phyloP scores from a whole-genome alignment of 2,329 filamentous ascomycete genomes.

The Fusarium cyanostomum region DNA sequence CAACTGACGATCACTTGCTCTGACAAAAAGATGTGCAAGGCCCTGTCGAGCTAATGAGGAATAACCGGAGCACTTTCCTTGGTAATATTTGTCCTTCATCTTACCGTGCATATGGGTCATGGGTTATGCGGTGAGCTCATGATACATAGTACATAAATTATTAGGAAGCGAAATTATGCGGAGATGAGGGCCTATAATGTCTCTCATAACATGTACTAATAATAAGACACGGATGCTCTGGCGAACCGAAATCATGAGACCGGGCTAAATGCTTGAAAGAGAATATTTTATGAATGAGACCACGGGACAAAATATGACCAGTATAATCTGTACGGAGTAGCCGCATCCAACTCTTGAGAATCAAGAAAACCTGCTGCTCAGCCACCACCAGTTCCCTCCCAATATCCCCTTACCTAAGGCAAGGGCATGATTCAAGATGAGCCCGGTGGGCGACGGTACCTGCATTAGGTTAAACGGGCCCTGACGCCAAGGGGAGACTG shows the following conservation, averaged over 20 bases:
- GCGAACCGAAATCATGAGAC: constrained; percentile 1
- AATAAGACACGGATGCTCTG: constrained; percentile 14
- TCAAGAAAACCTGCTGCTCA: constrained; percentile 3
- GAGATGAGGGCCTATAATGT: constrained; percentile 20
- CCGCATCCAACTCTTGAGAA: constrained; percentile 8
- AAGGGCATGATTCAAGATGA: constrained; percentile 29
- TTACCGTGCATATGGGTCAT: constrained; percentile 38
- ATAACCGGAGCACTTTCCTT: constrained; percentile 8
- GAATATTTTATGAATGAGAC: constrained; percentile 16
- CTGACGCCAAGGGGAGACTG: constrained; percentile 11
- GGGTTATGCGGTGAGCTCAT: constrained; percentile 35
- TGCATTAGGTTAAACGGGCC: constrained; percentile 29
- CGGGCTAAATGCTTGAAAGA: not conserved
- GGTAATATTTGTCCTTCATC: constrained; percentile 33
- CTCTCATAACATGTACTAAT: constrained; percentile 9
- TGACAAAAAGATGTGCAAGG: constrained; percentile 21
- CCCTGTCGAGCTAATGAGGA: constrained; percentile 12
- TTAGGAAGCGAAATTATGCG: constrained; percentile 37
- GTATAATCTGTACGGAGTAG: too few species aligned
- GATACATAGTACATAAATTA: constrained; percentile 24
- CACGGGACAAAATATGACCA: constrained; percentile 23
- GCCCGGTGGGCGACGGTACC: constrained; percentile 23
- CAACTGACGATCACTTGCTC: not conserved
- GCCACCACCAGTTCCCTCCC: constrained; percentile 7
- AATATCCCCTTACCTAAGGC: constrained; percentile 22